A percentile compares a stretch with the other conserved stretches of the same genome.
Conservation (phyloP, 2,329 filamentous ascomycete species). For the Corinectria fuckeliana region DNA sequence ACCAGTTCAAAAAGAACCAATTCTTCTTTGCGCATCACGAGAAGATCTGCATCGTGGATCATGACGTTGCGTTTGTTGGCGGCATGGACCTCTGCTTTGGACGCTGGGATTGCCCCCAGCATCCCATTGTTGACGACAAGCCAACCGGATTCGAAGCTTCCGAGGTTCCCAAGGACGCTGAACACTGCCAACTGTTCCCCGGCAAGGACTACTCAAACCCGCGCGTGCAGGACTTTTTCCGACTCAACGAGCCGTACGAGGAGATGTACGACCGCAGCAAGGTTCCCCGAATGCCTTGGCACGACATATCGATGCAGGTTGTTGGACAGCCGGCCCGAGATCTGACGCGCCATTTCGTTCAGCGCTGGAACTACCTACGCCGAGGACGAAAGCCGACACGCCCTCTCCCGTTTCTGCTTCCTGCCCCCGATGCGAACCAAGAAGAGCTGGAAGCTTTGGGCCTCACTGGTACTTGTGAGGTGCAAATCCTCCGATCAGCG, state of each 20-base stretch:
- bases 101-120: slow-evolving; percentile 95
- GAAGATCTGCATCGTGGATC: slow-evolving; percentile 96
- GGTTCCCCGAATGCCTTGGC: slow-evolving; percentile 96
- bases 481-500: slow-evolving; percentile 92
- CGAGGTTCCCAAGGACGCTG: slow-evolving; percentile 79
- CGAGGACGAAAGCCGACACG: slow-evolving; percentile 91
- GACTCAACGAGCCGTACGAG: slow-evolving; percentile 91
- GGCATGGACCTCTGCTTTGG: slow-evolving; percentile 97
- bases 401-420: slow-evolving; percentile 90
- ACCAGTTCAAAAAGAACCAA: slow-evolving; percentile 98
- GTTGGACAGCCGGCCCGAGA: slow-evolving; percentile 95
- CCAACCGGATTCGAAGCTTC: slow-evolving; percentile 89
- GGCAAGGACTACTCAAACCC: slow-evolving; percentile 99
- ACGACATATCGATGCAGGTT: slow-evolving; percentile 97
- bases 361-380: slow-evolving; percentile 96
- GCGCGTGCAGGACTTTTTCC: slow-evolving; percentile 92
- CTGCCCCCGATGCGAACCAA: slow-evolving; percentile 87
- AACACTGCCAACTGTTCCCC: slow-evolving; percentile 95
- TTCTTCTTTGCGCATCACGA: slow-evolving; percentile 99
- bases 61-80: slow-evolving; percentile 93
- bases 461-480: slow-evolving; percentile 91
- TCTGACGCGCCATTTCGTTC: slow-evolving; percentile 93
- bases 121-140: slow-evolving; percentile 90
- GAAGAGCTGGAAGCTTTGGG: slow-evolving; percentile 88
- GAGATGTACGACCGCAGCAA: slow-evolving; percentile 97